phyloP scores from a whole-genome alignment of 225 moss, liverwort and hornwort genomes.

The Rhytidiadelphus loreus region DNA sequence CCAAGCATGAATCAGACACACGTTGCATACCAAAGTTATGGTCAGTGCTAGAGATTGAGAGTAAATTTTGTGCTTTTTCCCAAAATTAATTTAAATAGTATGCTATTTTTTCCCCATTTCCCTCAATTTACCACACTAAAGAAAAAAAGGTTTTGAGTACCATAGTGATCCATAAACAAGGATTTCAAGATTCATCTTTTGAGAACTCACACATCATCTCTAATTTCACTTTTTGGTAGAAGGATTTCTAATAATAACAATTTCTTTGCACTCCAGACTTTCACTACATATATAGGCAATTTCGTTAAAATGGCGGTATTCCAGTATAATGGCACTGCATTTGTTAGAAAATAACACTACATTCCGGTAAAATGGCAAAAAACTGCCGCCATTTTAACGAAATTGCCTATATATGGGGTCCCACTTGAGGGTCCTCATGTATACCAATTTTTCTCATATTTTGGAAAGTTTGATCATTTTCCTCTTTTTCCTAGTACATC shows the following conservation, averaged over 20 bases:
- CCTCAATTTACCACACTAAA: neutral
- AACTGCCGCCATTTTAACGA: no score
- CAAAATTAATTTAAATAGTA: neutral
- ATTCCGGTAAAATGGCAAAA: no score
- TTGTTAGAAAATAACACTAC: no score
- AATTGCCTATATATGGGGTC: no score
- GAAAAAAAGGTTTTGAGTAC: neutral
- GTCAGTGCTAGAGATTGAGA: neutral
- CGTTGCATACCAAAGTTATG: neutral
- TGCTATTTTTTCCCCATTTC: neutral
- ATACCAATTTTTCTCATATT: neutral
- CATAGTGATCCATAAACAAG: neutral
- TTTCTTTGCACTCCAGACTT: neutral
- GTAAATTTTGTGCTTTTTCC: neutral
- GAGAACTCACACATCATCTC: neutral
- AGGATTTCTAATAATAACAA: neutral
- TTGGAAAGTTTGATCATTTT: neutral
- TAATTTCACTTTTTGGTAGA: neutral
- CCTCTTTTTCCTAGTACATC: neutral
- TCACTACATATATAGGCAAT: no score
- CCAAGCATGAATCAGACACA: neutral
- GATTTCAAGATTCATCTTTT: neutral
- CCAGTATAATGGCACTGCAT: no score
- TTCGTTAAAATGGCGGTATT: no score
- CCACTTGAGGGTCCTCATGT: accelerated